Evolutionary conservation across 2,329 filamentous ascomycete genomes (phyloP), one percentile per base, ranked within the genome.

Genomic region (Bimuria novae-zelandiae): DNA sequence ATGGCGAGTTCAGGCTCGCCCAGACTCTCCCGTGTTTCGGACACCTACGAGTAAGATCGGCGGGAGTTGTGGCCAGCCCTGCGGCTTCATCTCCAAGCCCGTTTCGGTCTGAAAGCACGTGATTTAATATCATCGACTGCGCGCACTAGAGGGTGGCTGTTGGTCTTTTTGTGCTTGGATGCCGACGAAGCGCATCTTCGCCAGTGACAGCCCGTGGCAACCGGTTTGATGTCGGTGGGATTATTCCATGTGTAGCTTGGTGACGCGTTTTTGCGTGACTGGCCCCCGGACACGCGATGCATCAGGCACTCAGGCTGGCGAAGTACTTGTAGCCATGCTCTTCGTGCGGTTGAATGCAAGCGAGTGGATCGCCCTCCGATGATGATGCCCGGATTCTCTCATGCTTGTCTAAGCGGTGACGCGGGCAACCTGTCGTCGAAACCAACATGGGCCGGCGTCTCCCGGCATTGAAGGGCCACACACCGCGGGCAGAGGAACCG

Each of bases 21-120:
- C 48, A 45, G 48, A 44, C 30, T 45, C 12, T 30, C 30, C 11
- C 48, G 48, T 32, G 40, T 51, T 51, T 51, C 48, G 29, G 39
- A 32, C 39, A 43, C 40, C 40, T 33, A n/a, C n/a, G n/a, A n/a
- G n/a, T n/a, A 43, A 21, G 29, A 42, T 44, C 30, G 40, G 27
- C 48, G 23, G 30, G 21, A 36, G 43, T 37, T 29, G 48, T 46
- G 30, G 14, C 30, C 43, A 36, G 43, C 30, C 43, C 43, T 44
- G 42, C 42, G 22, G n/a, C 42, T 36, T 36, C 43, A 19, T 36
- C 32, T 37, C 30, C 30, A 21, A 12, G 3, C 30, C 17, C 33
- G 11, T 29, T 51, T 21, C 27, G 48, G 40, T 22, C 14, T 45
- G 30, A 40, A 16, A n/a, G 39, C 48, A 51, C 48, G 48, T 51